phyloP scores from a whole-genome alignment of 2,329 filamentous ascomycete species.

The Alternaria atra region DNA sequence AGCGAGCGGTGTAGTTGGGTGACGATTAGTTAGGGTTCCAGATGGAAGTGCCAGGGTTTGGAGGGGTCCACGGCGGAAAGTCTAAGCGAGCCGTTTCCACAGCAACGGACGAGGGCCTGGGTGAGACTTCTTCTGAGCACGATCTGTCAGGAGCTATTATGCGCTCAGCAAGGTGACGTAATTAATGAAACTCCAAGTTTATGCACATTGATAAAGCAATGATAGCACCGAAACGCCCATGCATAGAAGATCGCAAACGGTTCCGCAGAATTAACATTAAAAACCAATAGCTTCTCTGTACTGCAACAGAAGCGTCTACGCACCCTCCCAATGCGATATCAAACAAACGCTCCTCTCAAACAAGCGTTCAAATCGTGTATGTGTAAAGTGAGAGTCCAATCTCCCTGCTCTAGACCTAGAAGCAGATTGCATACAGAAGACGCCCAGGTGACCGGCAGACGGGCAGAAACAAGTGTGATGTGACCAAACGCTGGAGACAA shows the following conservation, averaged over 20 bases:
- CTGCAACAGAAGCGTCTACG: not conserved
- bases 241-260: not conserved
- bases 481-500: constrained; percentile 7
- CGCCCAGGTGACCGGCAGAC: constrained; percentile 24
- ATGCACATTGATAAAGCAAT: not conserved
- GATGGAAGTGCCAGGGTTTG: constrained; percentile 7
- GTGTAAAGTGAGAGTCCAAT: constrained; percentile 6
- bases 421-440: constrained; percentile 12
- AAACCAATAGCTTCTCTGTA: constrained; percentile 10
- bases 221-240: not conserved
- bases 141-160: not conserved
- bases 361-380: constrained; percentile 14
- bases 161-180: not conserved
- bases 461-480: constrained; percentile 15
- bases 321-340: constrained; percentile 5
- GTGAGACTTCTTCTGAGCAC: not conserved
- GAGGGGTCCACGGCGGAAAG: constrained; percentile 13
- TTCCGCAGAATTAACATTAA: constrained; percentile 18
- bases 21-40: constrained; percentile 8
- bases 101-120: not conserved
- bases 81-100: constrained; percentile 18
- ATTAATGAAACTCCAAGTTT: not conserved
- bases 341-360: constrained; percentile 11
- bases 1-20: constrained; percentile 7
- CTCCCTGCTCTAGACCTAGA: constrained; percentile 7